phyloP scores from a whole-genome alignment of 805 yeast species.

The Ogataea trehaloabstinens region DNA sequence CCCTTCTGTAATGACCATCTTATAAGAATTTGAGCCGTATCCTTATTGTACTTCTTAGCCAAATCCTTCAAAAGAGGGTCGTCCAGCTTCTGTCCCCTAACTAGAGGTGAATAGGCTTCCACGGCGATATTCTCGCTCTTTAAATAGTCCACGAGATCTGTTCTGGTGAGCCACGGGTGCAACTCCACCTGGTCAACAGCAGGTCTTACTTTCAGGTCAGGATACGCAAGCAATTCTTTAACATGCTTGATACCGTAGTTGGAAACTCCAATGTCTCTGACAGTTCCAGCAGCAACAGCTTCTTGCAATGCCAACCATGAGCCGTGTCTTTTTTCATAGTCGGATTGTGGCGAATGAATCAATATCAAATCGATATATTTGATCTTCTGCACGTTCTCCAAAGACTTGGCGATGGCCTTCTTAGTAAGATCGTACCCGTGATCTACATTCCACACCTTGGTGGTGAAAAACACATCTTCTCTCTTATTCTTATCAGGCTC shows the following conservation, averaged over 20 bases:
- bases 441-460: slow-evolving; percentile 62
- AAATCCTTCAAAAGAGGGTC: slow-evolving; percentile 43
- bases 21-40: slow-evolving; percentile 59
- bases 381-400: slow-evolving; percentile 32
- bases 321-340: slow-evolving; percentile 35
- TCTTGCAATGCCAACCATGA: slow-evolving; percentile 33
- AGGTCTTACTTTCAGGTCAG: slow-evolving; percentile 46
- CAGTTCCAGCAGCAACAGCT: slow-evolving; percentile 37
- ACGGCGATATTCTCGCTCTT: slow-evolving; percentile 37
- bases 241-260: slow-evolving; percentile 44
- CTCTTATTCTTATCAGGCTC: slow-evolving; percentile 42
- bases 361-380: slow-evolving; percentile 46
- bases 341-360: slow-evolving; percentile 50
- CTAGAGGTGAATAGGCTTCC: slow-evolving; percentile 63
- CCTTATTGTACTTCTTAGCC: slow-evolving; percentile 45
- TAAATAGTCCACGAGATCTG: slow-evolving; percentile 40
- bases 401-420: slow-evolving; percentile 41
- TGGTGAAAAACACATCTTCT: slow-evolving; percentile 64
- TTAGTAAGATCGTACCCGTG: slow-evolving; percentile 30
- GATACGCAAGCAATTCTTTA: slow-evolving; percentile 39
- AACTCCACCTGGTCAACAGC: slow-evolving; percentile 54
- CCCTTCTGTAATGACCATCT: slow-evolving; percentile 71
- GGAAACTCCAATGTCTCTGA: slow-evolving; percentile 57
- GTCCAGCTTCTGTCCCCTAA: slow-evolving; percentile 66
- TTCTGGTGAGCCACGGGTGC: slow-evolving; percentile 43